Base-by-base conservation (phyloP, 805 yeast genomes). In the Yarrowia hollandica region DNA sequence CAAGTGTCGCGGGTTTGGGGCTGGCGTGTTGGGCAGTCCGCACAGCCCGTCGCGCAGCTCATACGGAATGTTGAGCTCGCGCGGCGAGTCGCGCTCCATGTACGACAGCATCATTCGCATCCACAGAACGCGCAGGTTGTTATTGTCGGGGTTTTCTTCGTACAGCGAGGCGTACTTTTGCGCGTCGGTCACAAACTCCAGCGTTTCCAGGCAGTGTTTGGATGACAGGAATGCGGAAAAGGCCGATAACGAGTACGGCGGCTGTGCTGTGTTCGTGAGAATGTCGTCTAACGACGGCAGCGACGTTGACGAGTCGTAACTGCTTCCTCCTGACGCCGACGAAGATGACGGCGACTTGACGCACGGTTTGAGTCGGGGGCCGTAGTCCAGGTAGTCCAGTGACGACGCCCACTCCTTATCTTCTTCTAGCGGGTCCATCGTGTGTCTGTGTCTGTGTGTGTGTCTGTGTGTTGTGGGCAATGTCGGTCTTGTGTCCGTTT, bases 1-100 rank as follows among this genome's bases (percentile, higher is more conserved):
- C 67, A 71, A 18, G 25, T n/a, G n/a, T n/a, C n/a, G n/a, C n/a
- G 69, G 35, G 38, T 54, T 10, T 19, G 42, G 46, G 41, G 62
- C 35, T 30, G 42, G 37, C 8, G 52, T 31, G 12, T 56, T 26
- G 18, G 62, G 30, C 39, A 48, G 18, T 8, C 28, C 33, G 22
- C 50, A 22, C n/a, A 71, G 60, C 15, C 55, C 62, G 25, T 65
- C 65, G n/a, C 72, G 64, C 18, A 67, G 62, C 12, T 56, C 62
- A 23, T 63, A 63, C 5, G 74, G 69, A 26, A 71, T 60, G 30
- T 71, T 71, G 31, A 71, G 60, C 60, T 71, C 73, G 16, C 67
- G 62, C 12, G 66, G 64, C 12, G 71, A 48, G 56, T 67, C 65
- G 8, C 58, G 55, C 25, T 54, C 42, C 15, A 71, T 60, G 54